Base-by-base conservation (phyloP, 1,284 basidiomycete genomes). In the Ganoderma lucidum region DNA sequence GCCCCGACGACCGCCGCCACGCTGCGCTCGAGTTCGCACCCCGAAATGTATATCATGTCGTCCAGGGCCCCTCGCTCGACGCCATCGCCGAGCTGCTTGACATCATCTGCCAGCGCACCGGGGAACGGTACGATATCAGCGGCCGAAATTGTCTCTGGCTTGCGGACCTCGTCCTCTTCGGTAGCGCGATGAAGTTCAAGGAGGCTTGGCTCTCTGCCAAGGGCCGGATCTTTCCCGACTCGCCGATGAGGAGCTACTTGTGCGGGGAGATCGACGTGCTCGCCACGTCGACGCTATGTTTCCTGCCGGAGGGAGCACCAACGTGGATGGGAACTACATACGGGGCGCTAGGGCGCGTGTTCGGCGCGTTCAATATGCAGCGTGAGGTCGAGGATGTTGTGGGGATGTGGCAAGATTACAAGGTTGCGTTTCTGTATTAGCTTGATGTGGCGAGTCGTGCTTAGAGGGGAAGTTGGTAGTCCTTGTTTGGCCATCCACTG, bases 61-160 rank as follows among this genome's bases (percentile, higher is more conserved):
- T 2, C 23, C 3, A 2, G 8, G 66, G 62, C 4, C 66, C 66
- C 23, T 64, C 67, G 39, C 67, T 68, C 37, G 67, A 64, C 30
- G 62, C 63, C 6, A 63, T 68, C 28, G 58, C 63, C 2, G 48
- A 10, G 35, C 51, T 64, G 10, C 56, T 64, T 37, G 58, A 32
- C n/a, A 39, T 56, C 53, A n/a, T 68, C 45, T 17, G 61, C 2
- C 12, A 37, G 45, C 67, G 48, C n/a, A 58, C 42, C 14, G 58
- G 58, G 30, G 2, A n/a, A n/a, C n/a, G 30, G 39, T 60, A 53
- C 48, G 48, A 51, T 12, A 9, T 10, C 10, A 6, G 23, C 23
- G 14, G 48, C 23, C 63, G 63, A 32, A 64, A 68, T 39, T 68
- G 67, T 63, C 30, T 48, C 15, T 68, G 67, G 67, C 23, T 64